These are phyloP conservation scores for Striga hermonthica DNA, from an alignment of 305 asterid genomes.

Conservation along the genomic window DNA sequence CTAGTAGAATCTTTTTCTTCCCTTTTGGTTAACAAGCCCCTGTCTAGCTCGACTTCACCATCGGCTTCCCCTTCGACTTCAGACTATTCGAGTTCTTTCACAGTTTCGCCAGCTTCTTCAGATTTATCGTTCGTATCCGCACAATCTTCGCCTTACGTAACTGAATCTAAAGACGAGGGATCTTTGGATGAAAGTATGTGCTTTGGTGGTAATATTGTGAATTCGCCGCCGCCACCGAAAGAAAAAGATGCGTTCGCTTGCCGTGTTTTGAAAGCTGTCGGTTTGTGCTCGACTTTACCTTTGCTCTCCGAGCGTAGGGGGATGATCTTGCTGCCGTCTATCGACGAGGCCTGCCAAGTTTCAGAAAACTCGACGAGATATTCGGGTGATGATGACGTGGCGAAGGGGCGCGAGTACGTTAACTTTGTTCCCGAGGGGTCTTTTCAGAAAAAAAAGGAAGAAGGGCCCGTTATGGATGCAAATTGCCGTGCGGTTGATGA, in stretches of 20 bases:
- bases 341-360: constrained; percentile 47
- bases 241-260: constrained; percentile 36
- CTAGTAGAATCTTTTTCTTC: constrained; percentile 61
- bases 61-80: constrained; percentile 77
- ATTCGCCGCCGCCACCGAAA: constrained; percentile 26
- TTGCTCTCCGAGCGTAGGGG: constrained; percentile 47
- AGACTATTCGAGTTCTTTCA: constrained; percentile 75
- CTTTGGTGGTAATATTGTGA: constrained; percentile 32
- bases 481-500: neutral
- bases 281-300: constrained; percentile 38
- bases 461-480: neutral
- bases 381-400: no score
- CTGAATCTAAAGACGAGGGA: constrained; percentile 40
- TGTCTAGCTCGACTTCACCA: constrained; percentile 55
- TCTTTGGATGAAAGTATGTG: constrained; percentile 28
- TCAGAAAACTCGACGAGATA: constrained; percentile 38
- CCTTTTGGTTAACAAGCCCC: constrained; percentile 45
- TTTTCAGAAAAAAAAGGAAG: neutral
- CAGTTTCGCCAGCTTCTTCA: constrained; percentile 82
- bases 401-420: no score
- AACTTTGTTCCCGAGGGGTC: no score
- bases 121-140: constrained; percentile 64
- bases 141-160: constrained; percentile 58
- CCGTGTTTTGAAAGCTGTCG: constrained; percentile 33
- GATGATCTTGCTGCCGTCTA: constrained; percentile 54